Evolutionary conservation across 2,329 filamentous ascomycete genomes (phyloP), one percentile per base, ranked within the genome.

Genomic region (Stagonosporopsis tanaceti): DNA sequence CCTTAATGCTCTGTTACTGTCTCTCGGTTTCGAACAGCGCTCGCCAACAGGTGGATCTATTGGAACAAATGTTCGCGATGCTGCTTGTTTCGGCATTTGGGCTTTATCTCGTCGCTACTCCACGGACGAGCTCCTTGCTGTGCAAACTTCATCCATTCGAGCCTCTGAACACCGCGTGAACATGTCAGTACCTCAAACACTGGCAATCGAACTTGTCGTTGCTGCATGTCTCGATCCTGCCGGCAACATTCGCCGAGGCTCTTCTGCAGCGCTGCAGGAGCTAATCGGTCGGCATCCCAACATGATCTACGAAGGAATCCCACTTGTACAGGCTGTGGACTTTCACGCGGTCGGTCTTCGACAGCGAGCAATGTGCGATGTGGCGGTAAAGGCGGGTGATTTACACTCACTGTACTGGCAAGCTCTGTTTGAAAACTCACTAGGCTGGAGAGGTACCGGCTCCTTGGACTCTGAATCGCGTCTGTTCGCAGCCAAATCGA

Each of bases 51-150:
- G 95, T n/a, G 87, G 85, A 12, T 93, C 92, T 3, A 82, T 94
- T 11, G 95, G 95, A 2, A 89, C 91, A 1, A 97, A 96, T 66
- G 93, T 99, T 15, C 87, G 95, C 44, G 95, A 99, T 78, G 94
- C 95, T 12, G 92, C 95, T 3, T 97, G 93, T 73, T 99, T 98
- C 73, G 95, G 95, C 6, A 89, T 98, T 24, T 99, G 95, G 95
- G 90, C 93, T 1, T 76, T 98, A 7, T 92, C 94, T 22, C 85
- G 95, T 53, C 89, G 94, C 52, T 99, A 98, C 68, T 88, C 86
- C 1, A 97, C 93, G 0, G 71, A 80, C 0, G 94, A 98, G 74
- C 82, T 98, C 6, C 81, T 89, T 11, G 80, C 81, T 0, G 84
- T 96, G 1, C 79, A 85, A 20, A 77, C 69, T 12, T 63, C 69